Conservation (phyloP, 202 grass and related monocot species). For the Panicum hallii region DNA sequence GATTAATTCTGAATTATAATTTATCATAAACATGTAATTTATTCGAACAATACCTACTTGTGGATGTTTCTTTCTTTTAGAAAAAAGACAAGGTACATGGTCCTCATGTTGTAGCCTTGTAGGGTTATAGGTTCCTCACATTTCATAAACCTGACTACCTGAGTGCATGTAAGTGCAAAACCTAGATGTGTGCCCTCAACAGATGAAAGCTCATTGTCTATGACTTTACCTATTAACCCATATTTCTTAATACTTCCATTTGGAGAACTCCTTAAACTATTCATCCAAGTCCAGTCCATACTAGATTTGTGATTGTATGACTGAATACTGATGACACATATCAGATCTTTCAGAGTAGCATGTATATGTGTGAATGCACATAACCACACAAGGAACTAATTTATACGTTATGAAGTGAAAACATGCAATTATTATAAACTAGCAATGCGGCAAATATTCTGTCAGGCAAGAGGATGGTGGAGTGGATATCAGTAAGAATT, state of each 20-base stretch:
- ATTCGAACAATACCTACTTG: background rate
- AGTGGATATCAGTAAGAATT: background rate
- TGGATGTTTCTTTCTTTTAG: background rate
- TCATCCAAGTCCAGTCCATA: background rate
- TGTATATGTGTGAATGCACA: conserved; percentile 14
- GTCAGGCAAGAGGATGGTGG: background rate
- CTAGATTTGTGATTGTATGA: background rate
- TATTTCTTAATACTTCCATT: background rate
- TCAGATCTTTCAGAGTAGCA: background rate
- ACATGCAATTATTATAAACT: conserved; percentile 1
- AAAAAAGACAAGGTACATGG: background rate
- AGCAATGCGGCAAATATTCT: background rate
- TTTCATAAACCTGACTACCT: background rate
- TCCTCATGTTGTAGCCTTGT: background rate
- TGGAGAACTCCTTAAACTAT: background rate
- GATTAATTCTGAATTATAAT: background rate
- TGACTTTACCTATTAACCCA: background rate
- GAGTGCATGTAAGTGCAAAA: background rate
- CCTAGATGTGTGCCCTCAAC: background rate
- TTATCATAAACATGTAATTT: conserved; percentile 7
- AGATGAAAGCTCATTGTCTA: background rate
- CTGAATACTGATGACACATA: background rate
- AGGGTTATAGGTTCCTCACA: background rate
- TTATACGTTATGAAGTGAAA: conserved; percentile 13
- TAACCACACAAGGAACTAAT: conserved; percentile 2